Evolutionary conservation across 768 basidiomycete species (phyloP), one percentile per base, ranked within the genome.

Genomic region (Artomyces pyxidatus): DNA sequence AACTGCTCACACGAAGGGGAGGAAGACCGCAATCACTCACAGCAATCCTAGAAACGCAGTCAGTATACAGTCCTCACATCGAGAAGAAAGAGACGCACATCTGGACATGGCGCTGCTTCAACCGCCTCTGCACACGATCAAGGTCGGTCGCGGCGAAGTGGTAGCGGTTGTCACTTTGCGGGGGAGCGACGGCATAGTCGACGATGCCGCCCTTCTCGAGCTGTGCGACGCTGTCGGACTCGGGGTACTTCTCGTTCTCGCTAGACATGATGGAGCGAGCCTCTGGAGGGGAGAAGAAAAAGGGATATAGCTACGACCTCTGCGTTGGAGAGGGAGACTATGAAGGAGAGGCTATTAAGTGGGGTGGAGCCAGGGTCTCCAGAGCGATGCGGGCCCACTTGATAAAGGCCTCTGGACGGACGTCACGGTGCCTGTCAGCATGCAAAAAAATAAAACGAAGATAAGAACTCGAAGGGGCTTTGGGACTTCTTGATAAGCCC

Each of bases 41-140:
- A 52, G 82, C 82, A 64, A 84, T 83, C 78, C 78, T 78, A 38
- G 10, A 1, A 2, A 9, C 22, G 30, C 6, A 16, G 17, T 53
- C 35, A 50, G 38, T 16, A 7, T 0, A n/a, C 9, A 28, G 25
- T 29, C 19, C 21, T n/a, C 28, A 9, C 30, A 30, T 6, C 5
- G 26, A 26, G 27, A 42, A 23, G 12, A 26, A 40, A 27, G n/a
- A 43, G 48, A 65, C 76, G 46, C 58, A 81, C 85, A 88, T 88
- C 61, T 87, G 85, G 12, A 85, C 80, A 77, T 87, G 85, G 26
- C 85, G 78, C 64, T 86, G 83, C 65, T 85, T 79, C 30, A 88
- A 73, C 30, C 76, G 75, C 25, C 85, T 76, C 58, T 88, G 85
- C 4, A 88, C 83, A 26, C 71, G 72, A 59, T 88, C 86, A 42